phyloP scores from a whole-genome alignment of 2,329 filamentous ascomycete genomes.

The Zelopaecilomyces penicillatus region DNA sequence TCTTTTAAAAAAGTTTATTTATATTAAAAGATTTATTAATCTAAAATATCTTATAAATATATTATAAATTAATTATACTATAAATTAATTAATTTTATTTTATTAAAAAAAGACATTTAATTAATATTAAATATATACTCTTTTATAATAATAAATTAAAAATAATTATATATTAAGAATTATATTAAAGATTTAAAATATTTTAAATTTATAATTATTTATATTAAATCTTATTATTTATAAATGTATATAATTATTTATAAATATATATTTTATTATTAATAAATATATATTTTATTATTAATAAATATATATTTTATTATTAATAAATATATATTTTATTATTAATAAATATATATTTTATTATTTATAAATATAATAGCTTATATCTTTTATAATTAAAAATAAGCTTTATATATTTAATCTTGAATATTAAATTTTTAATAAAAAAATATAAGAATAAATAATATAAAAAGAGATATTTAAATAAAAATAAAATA shows the following conservation, averaged over 20 bases:
- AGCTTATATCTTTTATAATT: no score
- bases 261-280: no score
- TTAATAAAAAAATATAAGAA: background rate
- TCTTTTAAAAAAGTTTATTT: no score
- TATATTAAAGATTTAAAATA: background rate
- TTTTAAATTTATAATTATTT: constrained; percentile 1
- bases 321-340: background rate
- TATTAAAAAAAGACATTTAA: background rate
- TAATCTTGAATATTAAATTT: constrained; percentile 1
- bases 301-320: no score
- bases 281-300: no score
- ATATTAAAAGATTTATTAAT: background rate
- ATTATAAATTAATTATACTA: background rate
- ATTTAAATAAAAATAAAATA: background rate
- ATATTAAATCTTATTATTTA: constrained; percentile 3
- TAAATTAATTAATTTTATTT: background rate
- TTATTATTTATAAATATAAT: background rate
- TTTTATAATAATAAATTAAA: background rate
- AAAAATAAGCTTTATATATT: background rate
- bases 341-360: background rate
- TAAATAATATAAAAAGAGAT: constrained; percentile 1
- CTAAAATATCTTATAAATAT: background rate
- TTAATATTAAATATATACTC: background rate
- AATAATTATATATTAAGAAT: background rate
- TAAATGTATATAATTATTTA: no score